A percentile compares a stretch with the other conserved stretches of the same genome.
Conservation (phyloP, 176 grass and related monocot species). For the Zea luxurians region DNA sequence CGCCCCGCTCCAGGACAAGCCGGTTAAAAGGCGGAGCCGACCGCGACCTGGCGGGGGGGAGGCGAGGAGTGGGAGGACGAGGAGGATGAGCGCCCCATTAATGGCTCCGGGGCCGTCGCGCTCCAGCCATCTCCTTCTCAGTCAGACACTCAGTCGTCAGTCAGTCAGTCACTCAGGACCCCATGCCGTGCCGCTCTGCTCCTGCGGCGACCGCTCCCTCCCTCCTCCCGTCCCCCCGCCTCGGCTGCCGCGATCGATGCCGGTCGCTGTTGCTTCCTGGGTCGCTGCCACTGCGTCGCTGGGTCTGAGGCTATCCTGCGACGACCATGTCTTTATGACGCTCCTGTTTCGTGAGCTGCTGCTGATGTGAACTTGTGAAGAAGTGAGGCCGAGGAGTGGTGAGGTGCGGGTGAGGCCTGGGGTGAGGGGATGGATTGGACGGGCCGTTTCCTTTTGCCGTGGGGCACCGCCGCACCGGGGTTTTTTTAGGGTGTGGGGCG, state of each 20-base stretch:
- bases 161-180: neutral
- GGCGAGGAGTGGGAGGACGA: neutral
- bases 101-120: conserved; percentile 52
- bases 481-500: neutral
- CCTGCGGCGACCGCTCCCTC: conserved; percentile 14
- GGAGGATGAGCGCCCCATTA: conserved; percentile 36
- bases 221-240: neutral
- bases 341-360: conserved; percentile 30
- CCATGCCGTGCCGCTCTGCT: conserved; percentile 37
- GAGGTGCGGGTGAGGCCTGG: neutral
- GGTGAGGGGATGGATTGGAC: conserved; percentile 24
- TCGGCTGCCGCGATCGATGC: conserved; percentile 46
- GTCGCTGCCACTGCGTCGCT: conserved; percentile 23
- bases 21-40: conserved; percentile 38
- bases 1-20: neutral
- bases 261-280: conserved; percentile 43
- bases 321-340: conserved; percentile 56
- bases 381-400: conserved; percentile 6
- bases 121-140: conserved; percentile 54
- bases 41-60: conserved; percentile 26
- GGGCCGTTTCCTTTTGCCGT: conserved; percentile 23
- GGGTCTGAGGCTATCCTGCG: conserved; percentile 19
- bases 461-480: neutral
- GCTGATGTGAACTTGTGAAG: conserved; percentile 20
- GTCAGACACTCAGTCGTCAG: neutral